phyloP scores from a whole-genome alignment of 129 eudicot genomes.

The Centaurea solstitialis region DNA sequence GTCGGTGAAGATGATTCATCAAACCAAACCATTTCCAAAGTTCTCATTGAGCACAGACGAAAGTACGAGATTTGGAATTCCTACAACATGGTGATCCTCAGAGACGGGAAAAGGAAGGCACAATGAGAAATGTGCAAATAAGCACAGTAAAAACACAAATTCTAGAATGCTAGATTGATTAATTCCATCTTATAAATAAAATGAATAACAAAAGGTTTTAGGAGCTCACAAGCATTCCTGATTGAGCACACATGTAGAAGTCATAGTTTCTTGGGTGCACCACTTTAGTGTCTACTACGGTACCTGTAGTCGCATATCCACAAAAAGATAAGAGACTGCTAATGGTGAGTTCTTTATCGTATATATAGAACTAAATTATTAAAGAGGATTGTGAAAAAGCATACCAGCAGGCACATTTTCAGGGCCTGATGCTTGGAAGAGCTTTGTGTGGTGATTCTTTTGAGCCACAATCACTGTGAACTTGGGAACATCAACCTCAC shows the following conservation, averaged over 20 bases:
- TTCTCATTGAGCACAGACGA: too few relatives aligned
- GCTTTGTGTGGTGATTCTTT: constrained; percentile 77
- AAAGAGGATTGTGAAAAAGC: background rate
- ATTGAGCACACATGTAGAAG: constrained; percentile 91
- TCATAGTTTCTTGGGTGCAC: constrained; percentile 94
- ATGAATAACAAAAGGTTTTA: constrained; percentile 14
- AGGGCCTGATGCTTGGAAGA: constrained; percentile 60
- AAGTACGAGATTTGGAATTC: too few relatives aligned
- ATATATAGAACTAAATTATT: background rate
- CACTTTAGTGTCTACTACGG: constrained; percentile 75
- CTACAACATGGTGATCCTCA: too few relatives aligned
- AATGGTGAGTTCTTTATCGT: background rate
- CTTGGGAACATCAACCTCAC: constrained; percentile 75
- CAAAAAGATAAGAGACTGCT: background rate
- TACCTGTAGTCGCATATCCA: constrained; percentile 54
- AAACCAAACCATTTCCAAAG: too few relatives aligned
- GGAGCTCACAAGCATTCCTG: constrained; percentile 85
- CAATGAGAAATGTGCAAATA: background rate
- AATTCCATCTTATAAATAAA: background rate
- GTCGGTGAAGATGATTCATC: too few relatives aligned
- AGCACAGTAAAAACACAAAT: constrained; percentile 9
- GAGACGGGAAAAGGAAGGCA: too few relatives aligned
- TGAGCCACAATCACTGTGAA: constrained; percentile 94
- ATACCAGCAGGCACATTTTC: constrained; percentile 89
- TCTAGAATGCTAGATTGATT: background rate